phyloP scores from a whole-genome alignment of 1,139 yeast genomes.

The Geotrichum carabidarum region DNA sequence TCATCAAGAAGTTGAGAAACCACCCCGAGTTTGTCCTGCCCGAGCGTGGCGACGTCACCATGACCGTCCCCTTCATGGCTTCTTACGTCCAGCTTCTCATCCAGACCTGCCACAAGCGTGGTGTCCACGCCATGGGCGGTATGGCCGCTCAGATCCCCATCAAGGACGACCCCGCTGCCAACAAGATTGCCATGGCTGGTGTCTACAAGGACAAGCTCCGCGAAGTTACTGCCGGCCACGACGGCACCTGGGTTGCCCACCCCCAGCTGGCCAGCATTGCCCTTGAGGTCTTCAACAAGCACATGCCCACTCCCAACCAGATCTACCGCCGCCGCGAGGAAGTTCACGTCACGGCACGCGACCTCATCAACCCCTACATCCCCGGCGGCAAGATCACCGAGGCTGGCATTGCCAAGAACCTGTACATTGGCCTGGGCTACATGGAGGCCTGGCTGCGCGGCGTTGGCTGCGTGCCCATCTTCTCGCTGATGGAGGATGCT shows the following conservation, averaged over 20 bases:
- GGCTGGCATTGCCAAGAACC: slow-evolving; percentile 65
- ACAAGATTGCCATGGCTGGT: slow-evolving; percentile 62
- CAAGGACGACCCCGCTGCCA: slow-evolving; percentile 60
- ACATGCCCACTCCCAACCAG: slow-evolving; percentile 83
- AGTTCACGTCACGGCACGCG: slow-evolving; percentile 54
- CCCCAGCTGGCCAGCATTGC: slow-evolving; percentile 75
- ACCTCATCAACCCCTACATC: slow-evolving; percentile 64
- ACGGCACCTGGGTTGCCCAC: slow-evolving; percentile 81
- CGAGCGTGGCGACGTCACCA: slow-evolving; percentile 67
- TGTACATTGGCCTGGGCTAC: slow-evolving; percentile 67
- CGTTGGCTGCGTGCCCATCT: slow-evolving; percentile 75
- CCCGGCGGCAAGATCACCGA: slow-evolving; percentile 65
- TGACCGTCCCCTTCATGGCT: slow-evolving; percentile 72
- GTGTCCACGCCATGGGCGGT: slow-evolving; percentile 78
- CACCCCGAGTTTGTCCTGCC: slow-evolving; percentile 62
- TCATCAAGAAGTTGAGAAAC: slow-evolving; percentile 61
- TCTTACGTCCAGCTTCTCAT: slow-evolving; percentile 63
- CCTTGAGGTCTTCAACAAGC: slow-evolving; percentile 68
- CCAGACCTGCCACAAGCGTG: slow-evolving; percentile 67
- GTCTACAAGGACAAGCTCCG: slow-evolving; percentile 69
- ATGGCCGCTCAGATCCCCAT: slow-evolving; percentile 84
- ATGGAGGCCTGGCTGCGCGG: slow-evolving; percentile 83
- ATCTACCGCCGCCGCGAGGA: slow-evolving; percentile 53
- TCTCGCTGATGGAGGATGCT: slow-evolving; percentile 81
- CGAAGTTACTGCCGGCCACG: slow-evolving; percentile 72